Base-by-base conservation (phyloP, 306 rosid genomes). In the Lupinus albus region DNA sequence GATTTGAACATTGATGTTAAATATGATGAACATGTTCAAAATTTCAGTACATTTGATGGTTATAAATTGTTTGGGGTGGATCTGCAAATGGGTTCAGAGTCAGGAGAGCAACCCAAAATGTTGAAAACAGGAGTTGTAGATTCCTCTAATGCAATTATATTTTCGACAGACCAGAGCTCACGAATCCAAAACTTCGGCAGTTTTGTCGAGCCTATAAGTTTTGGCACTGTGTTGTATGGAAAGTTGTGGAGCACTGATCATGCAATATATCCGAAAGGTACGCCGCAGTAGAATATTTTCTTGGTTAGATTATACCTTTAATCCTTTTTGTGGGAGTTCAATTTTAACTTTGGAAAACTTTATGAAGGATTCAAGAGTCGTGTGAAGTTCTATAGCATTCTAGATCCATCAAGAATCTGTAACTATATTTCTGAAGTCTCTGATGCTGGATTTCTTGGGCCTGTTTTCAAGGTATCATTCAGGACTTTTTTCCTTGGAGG, bases 201-300 rank as follows among this genome's bases (percentile, higher is more conserved):
- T 46, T 18, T 30, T 9, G 71, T 82, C n/a, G 88, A 86, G 81
- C 89, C 62, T 51, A 50, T 90, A 51, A 78, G 73, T 69, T 35
- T 83, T 44, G 99, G 99, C 55, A 74, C 83, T 15, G 65, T 84
- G 68, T 42, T 85, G 65, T 47, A 38, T 72, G 88, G 96, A 58
- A 86, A 80, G 72, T 74, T 54, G 51, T 90, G 99, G 97, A 78
- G 86, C 86, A 76, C 82, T 68, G 73, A 84, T 75, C 78, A 79
- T 60, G 85, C 86, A 50, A 88, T 94, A 62, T 94, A 77, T 82
- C 97, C 97, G 8, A 94, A 90, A 82, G 99, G 99, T 94, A 83
- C 63, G 71, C 60, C 35, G 39, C 28, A 47, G 11, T 67, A 12
- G 1, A 14, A 59, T 28, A 30, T 52, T 49, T 78, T 41, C 58